phyloP scores from a whole-genome alignment of 2,329 filamentous ascomycete species.

The Grosmannia clavigera region DNA sequence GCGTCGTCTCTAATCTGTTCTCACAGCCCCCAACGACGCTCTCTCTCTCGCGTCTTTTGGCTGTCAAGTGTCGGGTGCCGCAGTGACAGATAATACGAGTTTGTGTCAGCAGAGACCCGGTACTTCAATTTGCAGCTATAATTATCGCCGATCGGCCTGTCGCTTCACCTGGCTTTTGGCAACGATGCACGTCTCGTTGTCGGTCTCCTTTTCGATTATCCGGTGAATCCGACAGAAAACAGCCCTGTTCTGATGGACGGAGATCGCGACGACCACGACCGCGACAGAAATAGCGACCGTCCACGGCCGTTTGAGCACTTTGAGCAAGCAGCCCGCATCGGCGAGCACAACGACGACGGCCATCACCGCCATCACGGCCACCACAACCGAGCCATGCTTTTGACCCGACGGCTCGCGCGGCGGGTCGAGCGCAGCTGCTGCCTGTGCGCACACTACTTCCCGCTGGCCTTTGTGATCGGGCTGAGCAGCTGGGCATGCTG shows the following conservation, averaged over 20 bases:
- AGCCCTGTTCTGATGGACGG: neutral
- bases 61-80: neutral
- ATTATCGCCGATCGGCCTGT: too few species aligned
- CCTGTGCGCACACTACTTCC: slow-evolving; percentile 64
- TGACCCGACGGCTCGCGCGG: slow-evolving; percentile 50
- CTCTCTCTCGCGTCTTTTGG: neutral
- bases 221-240: neutral
- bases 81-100: neutral
- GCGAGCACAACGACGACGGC: neutral
- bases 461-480: slow-evolving; percentile 78
- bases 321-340: neutral
- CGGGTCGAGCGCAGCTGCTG: slow-evolving; percentile 77
- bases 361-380: neutral
- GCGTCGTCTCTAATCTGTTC: neutral
- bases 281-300: neutral
- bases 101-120: neutral
- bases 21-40: neutral
- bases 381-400: slow-evolving; percentile 23
- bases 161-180: neutral
- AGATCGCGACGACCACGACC: neutral
- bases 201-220: neutral
- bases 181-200: neutral
- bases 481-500: slow-evolving; percentile 91
- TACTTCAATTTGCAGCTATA: neutral
- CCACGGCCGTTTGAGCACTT: neutral